Percentiles rank a stretch among this genome's conserved stretches.
phyloP scores from a whole-genome alignment of 345 rosid species.

The Gossypium ekmanianum region DNA sequence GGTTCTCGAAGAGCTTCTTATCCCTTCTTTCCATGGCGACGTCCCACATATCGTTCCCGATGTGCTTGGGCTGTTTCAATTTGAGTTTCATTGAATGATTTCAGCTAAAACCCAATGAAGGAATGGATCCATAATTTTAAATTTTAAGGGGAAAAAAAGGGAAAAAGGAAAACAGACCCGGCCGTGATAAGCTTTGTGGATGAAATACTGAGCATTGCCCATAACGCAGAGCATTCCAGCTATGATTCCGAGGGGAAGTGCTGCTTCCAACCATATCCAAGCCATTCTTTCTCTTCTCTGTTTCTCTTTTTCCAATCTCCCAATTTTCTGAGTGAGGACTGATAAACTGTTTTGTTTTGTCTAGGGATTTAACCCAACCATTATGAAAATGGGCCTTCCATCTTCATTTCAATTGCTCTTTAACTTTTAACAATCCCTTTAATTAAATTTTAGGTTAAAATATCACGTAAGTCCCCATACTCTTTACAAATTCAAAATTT shows the following conservation, averaged over 20 bases:
- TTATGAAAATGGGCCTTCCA: background rate
- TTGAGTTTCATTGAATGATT: background rate
- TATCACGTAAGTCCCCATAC: too few species aligned
- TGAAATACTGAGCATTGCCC: constrained; percentile 86
- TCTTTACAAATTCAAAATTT: too few species aligned
- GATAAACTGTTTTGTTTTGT: background rate
- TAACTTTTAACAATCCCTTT: too few species aligned
- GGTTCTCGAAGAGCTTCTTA: constrained; percentile 63
- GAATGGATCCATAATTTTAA: background rate
- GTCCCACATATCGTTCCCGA: constrained; percentile 92
- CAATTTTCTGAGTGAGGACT: background rate
- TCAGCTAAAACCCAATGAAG: background rate
- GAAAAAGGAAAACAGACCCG: constrained; percentile 40
- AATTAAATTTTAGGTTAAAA: too few species aligned
- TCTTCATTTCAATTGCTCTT: background rate
- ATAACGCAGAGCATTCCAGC: constrained; percentile 83
- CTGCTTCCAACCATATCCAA: constrained; percentile 77
- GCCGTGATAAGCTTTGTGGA: constrained; percentile 89
- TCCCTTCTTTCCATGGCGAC: constrained; percentile 96
- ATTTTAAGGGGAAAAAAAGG: background rate
- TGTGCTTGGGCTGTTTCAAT: constrained; percentile 75
- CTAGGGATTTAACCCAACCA: background rate
- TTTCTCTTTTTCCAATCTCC: background rate
- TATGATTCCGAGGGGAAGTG: constrained; percentile 82
- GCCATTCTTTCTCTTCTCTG: constrained; percentile 27